phyloP scores from a whole-genome alignment of 768 basidiomycete species.

The Pleurotus pulmonarius region DNA sequence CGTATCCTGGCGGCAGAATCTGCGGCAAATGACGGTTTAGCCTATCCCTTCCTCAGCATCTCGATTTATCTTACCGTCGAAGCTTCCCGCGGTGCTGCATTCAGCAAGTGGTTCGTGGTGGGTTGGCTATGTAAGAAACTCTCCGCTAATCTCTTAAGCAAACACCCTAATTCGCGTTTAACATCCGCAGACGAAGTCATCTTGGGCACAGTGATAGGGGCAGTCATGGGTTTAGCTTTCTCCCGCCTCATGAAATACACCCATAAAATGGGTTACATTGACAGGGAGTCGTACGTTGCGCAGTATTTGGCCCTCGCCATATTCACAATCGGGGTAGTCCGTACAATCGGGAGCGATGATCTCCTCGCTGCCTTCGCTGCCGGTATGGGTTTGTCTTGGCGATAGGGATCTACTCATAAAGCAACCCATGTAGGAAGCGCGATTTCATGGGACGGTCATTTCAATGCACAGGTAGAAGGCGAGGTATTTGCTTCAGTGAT shows the following conservation, averaged over 20 bases:
- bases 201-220: constrained; percentile 68
- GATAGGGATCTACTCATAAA: background rate
- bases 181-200: constrained; percentile 67
- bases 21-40: constrained; percentile 93
- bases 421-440: constrained; percentile 59
- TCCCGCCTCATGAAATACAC: constrained; percentile 71
- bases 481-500: constrained; percentile 89
- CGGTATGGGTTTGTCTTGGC: constrained; percentile 33
- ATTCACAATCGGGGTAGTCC: constrained; percentile 76
- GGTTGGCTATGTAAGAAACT: constrained; percentile 68
- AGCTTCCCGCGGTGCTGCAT: constrained; percentile 51
- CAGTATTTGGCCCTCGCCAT: constrained; percentile 76
- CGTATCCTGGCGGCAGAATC: constrained; percentile 85
- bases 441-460: constrained; percentile 89
- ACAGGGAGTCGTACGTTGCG: constrained; percentile 83
- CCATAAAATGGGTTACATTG: constrained; percentile 59
- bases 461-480: constrained; percentile 79
- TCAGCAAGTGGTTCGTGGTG: constrained; percentile 83
- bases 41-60: constrained; percentile 87
- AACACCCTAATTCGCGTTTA: background rate
- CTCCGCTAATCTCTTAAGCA: background rate
- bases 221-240: constrained; percentile 52
- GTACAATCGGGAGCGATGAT: constrained; percentile 81
- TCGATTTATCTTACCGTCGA: constrained; percentile 85
- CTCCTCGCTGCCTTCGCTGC: constrained; percentile 87